Evolutionary conservation across 768 basidiomycete species (phyloP).

Genomic region (Mycena epipterygia): DNA sequence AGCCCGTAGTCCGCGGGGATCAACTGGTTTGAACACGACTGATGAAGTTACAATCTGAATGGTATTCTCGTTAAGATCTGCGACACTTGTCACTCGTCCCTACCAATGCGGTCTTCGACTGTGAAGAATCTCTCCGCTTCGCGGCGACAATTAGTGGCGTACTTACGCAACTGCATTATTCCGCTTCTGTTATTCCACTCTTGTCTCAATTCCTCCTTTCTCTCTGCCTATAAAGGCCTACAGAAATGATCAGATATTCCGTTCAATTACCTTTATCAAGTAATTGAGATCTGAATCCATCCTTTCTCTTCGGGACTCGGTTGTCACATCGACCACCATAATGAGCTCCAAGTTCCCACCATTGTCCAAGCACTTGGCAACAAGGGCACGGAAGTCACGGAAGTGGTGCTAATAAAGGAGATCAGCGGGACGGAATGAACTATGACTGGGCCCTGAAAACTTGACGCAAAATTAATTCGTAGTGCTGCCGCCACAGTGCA

Average conservation of each 20-base stretch:
- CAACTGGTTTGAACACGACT: background rate
- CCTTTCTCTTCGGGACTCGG: slow-evolving; percentile 6
- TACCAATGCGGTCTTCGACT: background rate
- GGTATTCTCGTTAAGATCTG: background rate
- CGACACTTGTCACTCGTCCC: slow-evolving; percentile 4
- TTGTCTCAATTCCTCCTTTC: background rate
- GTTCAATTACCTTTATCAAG: slow-evolving; percentile 5
- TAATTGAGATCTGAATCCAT: slow-evolving; percentile 10
- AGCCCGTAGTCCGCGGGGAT: no score
- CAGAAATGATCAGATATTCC: background rate
- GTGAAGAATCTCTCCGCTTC: slow-evolving; percentile 7
- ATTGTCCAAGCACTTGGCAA: background rate
- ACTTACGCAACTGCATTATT: slow-evolving; percentile 12
- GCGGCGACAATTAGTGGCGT: slow-evolving; percentile 2
- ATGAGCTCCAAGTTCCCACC: slow-evolving; percentile 1
- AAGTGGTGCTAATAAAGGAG: background rate
- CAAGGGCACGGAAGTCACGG: slow-evolving; percentile 5
- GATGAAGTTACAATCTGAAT: background rate
- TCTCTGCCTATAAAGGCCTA: slow-evolving; percentile 1
- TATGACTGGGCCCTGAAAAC: background rate
- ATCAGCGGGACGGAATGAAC: background rate
- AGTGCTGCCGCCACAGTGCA: no score
- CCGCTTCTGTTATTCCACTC: background rate
- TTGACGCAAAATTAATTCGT: background rate
- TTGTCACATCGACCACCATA: slow-evolving; percentile 5